phyloP scores from a whole-genome alignment of 768 basidiomycete species.

The Podaxis sp. region DNA sequence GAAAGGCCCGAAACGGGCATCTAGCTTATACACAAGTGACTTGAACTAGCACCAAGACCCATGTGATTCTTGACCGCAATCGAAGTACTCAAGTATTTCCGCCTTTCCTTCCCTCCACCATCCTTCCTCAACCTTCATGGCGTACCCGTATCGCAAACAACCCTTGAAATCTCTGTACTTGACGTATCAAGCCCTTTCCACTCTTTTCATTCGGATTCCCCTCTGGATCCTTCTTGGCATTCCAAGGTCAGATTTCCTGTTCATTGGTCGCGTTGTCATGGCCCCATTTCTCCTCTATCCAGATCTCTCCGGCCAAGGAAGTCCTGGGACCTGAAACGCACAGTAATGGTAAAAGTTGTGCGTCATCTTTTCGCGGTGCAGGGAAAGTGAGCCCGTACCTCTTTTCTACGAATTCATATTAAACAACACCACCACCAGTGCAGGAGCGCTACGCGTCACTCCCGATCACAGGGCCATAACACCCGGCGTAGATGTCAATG shows the following conservation, averaged over 20 bases:
- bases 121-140: conserved; percentile 21
- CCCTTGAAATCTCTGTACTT: conserved; percentile 51
- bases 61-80: not conserved
- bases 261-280: not conserved
- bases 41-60: not conserved
- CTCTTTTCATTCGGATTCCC: conserved; percentile 44
- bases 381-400: conserved; percentile 24
- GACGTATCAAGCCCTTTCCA: conserved; percentile 36
- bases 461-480: conserved; percentile 42
- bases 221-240: conserved; percentile 42
- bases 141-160: conserved; percentile 36
- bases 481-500: conserved; percentile 38
- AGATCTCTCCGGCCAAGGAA: conserved; percentile 43
- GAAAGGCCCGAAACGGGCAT: too few relatives aligned
- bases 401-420: not conserved
- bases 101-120: not conserved
- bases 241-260: conserved; percentile 28
- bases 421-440: conserved; percentile 22
- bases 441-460: conserved; percentile 28
- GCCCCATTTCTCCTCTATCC: not conserved
- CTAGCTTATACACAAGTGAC: too few relatives aligned
- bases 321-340: conserved; percentile 44
- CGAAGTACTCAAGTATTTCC: not conserved
- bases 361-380: conserved; percentile 27
- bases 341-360: conserved; percentile 33